Conservation (phyloP, 345 rosid genomes). For the Erysimum cheiranthoides region DNA sequence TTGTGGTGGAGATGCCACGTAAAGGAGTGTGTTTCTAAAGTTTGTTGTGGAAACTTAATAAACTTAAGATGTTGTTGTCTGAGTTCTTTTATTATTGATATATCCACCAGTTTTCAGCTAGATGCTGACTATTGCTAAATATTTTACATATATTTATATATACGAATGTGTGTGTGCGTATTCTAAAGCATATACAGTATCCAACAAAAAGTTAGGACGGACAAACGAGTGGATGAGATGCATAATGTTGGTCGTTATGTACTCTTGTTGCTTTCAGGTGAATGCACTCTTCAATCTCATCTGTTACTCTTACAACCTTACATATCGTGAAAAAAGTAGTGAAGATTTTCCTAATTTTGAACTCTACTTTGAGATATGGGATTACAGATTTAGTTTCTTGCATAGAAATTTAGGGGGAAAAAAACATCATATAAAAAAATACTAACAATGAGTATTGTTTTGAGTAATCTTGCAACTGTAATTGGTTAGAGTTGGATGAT, state of each 20-base stretch:
- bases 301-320: no score
- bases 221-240: neutral
- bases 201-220: neutral
- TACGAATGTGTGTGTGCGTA: neutral
- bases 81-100: neutral
- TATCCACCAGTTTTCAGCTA: conserved; percentile 23
- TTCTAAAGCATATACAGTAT: neutral
- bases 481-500: neutral
- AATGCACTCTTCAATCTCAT: no score
- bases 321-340: no score
- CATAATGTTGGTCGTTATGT: neutral
- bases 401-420: no score
- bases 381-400: no score
- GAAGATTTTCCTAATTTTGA: no score
- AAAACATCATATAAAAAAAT: no score
- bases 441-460: no score
- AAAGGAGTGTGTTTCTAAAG: conserved; percentile 29
- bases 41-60: conserved; percentile 34
- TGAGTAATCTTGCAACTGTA: neutral
- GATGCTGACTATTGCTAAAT: conserved; percentile 2
- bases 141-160: neutral
- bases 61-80: conserved; percentile 25
- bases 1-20: conserved; percentile 47
- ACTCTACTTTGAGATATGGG: no score
- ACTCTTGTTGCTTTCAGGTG: neutral